Percentiles rank a stretch among this genome's conserved stretches.
Conservation (phyloP, 2,329 filamentous ascomycete species). For the Samsoniella hepiali region DNA sequence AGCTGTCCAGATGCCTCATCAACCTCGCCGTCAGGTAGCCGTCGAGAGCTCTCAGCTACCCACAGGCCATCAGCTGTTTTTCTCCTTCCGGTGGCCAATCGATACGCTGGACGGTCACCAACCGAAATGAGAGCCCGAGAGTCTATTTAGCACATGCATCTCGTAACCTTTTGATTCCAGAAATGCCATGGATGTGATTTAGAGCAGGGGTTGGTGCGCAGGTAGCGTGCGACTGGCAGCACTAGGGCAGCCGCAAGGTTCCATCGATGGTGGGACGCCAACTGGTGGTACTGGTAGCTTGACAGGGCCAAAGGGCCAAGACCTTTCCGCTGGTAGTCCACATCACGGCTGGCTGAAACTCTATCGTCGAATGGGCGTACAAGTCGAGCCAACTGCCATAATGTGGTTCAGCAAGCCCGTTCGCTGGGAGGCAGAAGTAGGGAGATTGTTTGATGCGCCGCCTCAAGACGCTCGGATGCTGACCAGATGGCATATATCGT, state of each 20-base stretch:
- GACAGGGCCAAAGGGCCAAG: background rate
- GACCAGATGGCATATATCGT: too few relatives aligned
- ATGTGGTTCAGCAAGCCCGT: background rate
- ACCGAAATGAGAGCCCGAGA: background rate
- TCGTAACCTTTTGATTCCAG: constrained; percentile 1
- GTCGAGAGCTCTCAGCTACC: background rate
- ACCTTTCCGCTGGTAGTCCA: constrained; percentile 2
- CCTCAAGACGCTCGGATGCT: background rate
- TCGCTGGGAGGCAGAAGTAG: background rate
- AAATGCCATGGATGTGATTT: background rate
- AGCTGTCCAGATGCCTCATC: background rate
- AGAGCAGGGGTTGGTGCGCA: background rate
- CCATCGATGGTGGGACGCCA: constrained; percentile 8
- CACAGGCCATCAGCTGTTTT: background rate
- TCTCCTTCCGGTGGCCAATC: background rate
- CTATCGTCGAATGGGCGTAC: background rate
- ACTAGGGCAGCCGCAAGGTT: constrained; percentile 14
- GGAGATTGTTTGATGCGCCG: background rate
- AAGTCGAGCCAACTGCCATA: background rate
- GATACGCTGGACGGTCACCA: background rate
- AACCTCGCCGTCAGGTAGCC: background rate
- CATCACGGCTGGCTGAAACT: constrained; percentile 14
- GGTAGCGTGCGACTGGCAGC: background rate
- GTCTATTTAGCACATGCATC: background rate
- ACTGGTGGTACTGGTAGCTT: background rate